Evolutionary conservation across 2,329 filamentous ascomycete genomes (phyloP).

Genomic region (Penicillium corylophilum): DNA sequence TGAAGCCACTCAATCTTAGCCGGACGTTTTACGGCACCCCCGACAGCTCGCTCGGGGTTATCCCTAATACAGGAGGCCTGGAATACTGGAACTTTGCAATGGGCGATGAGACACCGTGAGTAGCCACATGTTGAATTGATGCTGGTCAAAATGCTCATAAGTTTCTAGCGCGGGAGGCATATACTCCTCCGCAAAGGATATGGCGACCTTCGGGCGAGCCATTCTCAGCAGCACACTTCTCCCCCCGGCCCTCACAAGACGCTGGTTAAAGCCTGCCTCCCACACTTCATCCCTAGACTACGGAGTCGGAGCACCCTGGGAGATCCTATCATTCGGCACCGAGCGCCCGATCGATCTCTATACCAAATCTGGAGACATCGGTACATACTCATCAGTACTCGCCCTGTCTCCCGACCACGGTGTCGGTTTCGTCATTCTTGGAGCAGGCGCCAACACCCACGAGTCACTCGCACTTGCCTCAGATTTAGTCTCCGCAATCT

Average conservation of each 20-base stretch:
- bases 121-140: background rate
- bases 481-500: constrained; percentile 15
- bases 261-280: constrained; percentile 4
- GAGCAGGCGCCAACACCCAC: constrained; percentile 16
- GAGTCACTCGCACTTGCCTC: constrained; percentile 5
- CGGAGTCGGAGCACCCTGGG: constrained; percentile 4
- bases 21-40: constrained; percentile 27
- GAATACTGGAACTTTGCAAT: constrained; percentile 38
- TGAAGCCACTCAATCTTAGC: constrained; percentile 43
- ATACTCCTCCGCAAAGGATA: constrained; percentile 46
- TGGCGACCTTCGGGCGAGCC: constrained; percentile 26
- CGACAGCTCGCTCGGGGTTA: constrained; percentile 26
- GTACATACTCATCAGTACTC: constrained; percentile 22
- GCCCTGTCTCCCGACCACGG: constrained; percentile 28
- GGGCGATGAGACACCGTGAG: constrained; percentile 45
- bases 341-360: constrained; percentile 5
- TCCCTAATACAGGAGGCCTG: constrained; percentile 33
- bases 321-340: constrained; percentile 2
- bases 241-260: background rate
- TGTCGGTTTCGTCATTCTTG: constrained; percentile 24
- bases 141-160: background rate
- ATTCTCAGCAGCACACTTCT: constrained; percentile 5
- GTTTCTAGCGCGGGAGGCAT: constrained; percentile 42
- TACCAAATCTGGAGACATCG: constrained; percentile 27
- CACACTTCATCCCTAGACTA: constrained; percentile 4